These are phyloP conservation scores for Thraustochytrium sp. DNA, from an alignment of 352 stramenopile genomes.

Conservation along the genomic window DNA sequence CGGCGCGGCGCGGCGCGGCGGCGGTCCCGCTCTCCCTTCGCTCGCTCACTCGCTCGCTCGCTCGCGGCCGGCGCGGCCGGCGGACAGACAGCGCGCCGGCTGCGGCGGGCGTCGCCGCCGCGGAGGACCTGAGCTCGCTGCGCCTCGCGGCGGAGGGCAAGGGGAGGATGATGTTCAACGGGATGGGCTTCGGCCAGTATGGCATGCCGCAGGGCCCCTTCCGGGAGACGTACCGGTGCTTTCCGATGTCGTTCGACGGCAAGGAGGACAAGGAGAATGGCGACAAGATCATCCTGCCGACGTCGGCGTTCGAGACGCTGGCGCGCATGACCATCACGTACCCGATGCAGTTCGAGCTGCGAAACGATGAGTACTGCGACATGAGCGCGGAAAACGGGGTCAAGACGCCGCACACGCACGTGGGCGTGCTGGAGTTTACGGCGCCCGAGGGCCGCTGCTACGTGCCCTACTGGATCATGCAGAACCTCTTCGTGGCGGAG, in stretches of 20 bases:
- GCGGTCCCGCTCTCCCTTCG: no score
- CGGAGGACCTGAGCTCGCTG: no score
- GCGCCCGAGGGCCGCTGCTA: constrained; percentile 94
- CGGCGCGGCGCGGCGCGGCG: no score
- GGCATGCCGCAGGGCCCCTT: constrained; percentile 10
- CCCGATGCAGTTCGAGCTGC: constrained; percentile 97
- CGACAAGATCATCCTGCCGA: constrained; percentile 90
- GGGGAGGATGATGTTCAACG: constrained; percentile 34
- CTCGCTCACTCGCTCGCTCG: no score
- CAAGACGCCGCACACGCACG: constrained; percentile 79
- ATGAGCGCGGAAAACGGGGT: not conserved
- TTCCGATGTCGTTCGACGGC: not conserved
- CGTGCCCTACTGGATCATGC: constrained; percentile 99
- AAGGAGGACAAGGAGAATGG: constrained; percentile 53
- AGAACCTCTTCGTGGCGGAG: constrained; percentile 91
- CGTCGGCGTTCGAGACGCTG: constrained; percentile 93
- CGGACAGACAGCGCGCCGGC: no score
- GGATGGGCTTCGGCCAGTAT: not conserved
- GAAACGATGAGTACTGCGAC: constrained; percentile 66
- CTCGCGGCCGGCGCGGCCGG: no score
- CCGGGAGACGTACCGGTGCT: constrained; percentile 8
- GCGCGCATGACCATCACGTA: constrained; percentile 87
- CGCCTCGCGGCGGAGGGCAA: no score
- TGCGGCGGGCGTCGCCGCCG: no score
- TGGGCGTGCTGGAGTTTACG: constrained; percentile 97